A percentile compares a stretch with the other conserved stretches of the same genome.
Evolutionary conservation across 805 yeast species (phyloP).

Genomic region (Groenewaldozyma tartarivorans): DNA sequence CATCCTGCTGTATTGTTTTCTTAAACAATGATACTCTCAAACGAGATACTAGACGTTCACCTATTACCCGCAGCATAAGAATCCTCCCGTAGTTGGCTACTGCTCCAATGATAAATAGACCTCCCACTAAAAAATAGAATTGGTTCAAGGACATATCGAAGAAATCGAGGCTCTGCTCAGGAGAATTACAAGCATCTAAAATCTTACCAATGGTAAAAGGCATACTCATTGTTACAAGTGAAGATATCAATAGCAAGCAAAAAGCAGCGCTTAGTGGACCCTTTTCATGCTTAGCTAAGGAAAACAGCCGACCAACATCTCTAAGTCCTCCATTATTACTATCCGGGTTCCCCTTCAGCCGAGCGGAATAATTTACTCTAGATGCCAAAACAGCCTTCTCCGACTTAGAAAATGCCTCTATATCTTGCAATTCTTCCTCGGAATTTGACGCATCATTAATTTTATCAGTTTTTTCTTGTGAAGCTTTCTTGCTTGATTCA

Average conservation of each 20-base stretch:
- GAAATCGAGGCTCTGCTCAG: constrained; percentile 28
- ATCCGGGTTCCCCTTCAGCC: constrained; percentile 12
- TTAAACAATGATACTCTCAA: constrained; percentile 68
- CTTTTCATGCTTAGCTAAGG: constrained; percentile 49
- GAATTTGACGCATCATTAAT: too few relatives aligned
- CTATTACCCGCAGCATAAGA: constrained; percentile 64
- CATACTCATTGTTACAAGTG: constrained; percentile 70
- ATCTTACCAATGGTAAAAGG: constrained; percentile 83
- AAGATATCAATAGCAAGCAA: constrained; percentile 52
- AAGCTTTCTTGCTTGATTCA: too few relatives aligned
- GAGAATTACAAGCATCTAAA: constrained; percentile 52
- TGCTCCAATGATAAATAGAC: constrained; percentile 64
- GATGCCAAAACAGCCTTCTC: constrained; percentile 24
- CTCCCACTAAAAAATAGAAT: constrained; percentile 54
- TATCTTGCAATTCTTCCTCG: too few relatives aligned
- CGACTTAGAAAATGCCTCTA: constrained; percentile 15
- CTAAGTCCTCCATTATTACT: constrained; percentile 10
- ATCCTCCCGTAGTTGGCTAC: constrained; percentile 73
- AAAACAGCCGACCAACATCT: constrained; percentile 41
- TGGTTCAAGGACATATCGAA: constrained; percentile 54
- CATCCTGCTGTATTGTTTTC: constrained; percentile 74
- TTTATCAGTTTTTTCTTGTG: too few relatives aligned
- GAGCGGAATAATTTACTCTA: constrained; percentile 25
- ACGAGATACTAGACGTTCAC: constrained; percentile 81
- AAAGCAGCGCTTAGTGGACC: constrained; percentile 53